phyloP scores from a whole-genome alignment of 2,329 filamentous ascomycete species.

The Domatiomyces catenatus region DNA sequence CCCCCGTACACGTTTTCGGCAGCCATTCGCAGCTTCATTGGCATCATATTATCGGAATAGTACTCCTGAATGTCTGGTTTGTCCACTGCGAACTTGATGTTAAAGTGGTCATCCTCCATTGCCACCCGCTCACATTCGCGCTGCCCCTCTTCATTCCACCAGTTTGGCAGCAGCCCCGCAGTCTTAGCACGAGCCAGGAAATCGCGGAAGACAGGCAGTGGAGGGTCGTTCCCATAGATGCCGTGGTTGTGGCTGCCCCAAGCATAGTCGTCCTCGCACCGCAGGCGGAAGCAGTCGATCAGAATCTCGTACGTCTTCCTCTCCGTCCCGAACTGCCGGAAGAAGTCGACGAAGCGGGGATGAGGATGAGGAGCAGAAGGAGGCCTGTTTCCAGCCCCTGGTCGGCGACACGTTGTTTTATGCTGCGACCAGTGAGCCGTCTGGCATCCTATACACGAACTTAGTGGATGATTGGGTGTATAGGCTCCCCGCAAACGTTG shows the following conservation, averaged over 20 bases:
- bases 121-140: slow-evolving; percentile 26
- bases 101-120: slow-evolving; percentile 13
- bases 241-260: slow-evolving; percentile 16
- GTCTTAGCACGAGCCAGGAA: slow-evolving; percentile 6
- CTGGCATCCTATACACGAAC: slow-evolving; percentile 30
- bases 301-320: slow-evolving; percentile 32
- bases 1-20: slow-evolving; percentile 27
- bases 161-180: slow-evolving; percentile 27
- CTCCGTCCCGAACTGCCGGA: slow-evolving; percentile 28
- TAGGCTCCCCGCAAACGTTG: neutral
- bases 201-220: slow-evolving; percentile 6
- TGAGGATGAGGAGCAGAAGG: slow-evolving; percentile 17
- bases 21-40: slow-evolving; percentile 38
- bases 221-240: slow-evolving; percentile 6
- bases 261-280: slow-evolving; percentile 24
- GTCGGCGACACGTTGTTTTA: slow-evolving; percentile 19
- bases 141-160: slow-evolving; percentile 31
- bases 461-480: neutral
- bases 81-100: slow-evolving; percentile 7
- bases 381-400: neutral
- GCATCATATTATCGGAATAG: slow-evolving; percentile 31
- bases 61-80: slow-evolving; percentile 23
- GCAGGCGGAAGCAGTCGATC: slow-evolving; percentile 36
- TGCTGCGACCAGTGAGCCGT: slow-evolving; percentile 37
- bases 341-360: slow-evolving; percentile 10